Conservation (phyloP, 306 rosid species). For the Potentilla sterilis region DNA sequence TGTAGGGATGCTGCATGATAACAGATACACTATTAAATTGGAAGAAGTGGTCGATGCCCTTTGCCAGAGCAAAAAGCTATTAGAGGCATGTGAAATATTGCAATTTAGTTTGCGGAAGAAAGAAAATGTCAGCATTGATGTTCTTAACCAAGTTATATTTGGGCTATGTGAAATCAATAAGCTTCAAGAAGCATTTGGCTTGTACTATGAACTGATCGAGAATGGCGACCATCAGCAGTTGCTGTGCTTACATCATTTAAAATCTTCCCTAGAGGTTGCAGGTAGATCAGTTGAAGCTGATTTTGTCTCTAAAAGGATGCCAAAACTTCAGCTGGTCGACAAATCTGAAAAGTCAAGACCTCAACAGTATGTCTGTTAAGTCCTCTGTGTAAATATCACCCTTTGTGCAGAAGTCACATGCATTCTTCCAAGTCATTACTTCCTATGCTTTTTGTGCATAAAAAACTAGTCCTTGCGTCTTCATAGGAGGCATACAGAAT, state of each 20-base stretch:
- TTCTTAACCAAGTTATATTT: constrained; percentile 42
- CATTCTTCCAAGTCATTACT: not conserved
- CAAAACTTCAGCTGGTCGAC: constrained; percentile 15
- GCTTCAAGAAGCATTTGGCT: constrained; percentile 67
- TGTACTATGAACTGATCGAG: constrained; percentile 64
- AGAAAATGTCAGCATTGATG: constrained; percentile 35
- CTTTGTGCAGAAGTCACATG: not conserved
- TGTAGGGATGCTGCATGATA: constrained; percentile 49
- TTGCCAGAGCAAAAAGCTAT: constrained; percentile 43
- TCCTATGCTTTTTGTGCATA: not conserved
- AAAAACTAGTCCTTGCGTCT: not conserved
- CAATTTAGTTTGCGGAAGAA: constrained; percentile 50
- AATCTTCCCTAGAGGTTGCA: constrained; percentile 47
- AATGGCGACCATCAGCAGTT: constrained; percentile 50
- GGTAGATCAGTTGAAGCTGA: constrained; percentile 61
- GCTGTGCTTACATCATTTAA: constrained; percentile 48
- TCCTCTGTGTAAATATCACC: not conserved
- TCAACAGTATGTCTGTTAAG: constrained; percentile 33
- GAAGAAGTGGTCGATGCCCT: constrained; percentile 57
- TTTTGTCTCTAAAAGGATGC: constrained; percentile 61
- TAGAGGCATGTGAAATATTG: constrained; percentile 61
- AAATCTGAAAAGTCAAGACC: constrained; percentile 26
- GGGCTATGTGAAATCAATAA: constrained; percentile 58
- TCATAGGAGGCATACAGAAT: not conserved
- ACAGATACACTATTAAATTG: constrained; percentile 60